Evolutionary conservation across 2,329 filamentous ascomycete genomes (phyloP), one percentile per base, ranked within the genome.

Genomic region (Scorias spongiosa): DNA sequence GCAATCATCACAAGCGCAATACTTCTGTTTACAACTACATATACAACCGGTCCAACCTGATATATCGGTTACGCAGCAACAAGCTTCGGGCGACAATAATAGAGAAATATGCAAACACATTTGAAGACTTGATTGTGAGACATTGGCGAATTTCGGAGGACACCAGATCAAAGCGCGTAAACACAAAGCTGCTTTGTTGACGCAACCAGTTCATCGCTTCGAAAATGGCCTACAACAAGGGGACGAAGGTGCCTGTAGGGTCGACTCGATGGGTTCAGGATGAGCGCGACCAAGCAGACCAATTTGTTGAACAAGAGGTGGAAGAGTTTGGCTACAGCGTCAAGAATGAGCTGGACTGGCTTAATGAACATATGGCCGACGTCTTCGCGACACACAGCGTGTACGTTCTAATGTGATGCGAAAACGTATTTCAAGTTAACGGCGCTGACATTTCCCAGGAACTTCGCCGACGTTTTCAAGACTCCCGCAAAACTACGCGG

Each of bases 291-390:
- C 83, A 88, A 56, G 80, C 85, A 11, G 68, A 78, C 44, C 75
- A 84, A 51, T 79, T 95, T 49, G 75, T 83, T 12, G 73, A 81
- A 40, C 76, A 86, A 44, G 91, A 96, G 63, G 75, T 84, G 44
- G 89, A 96, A 53, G 93, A 98, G 66, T 93, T 96, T 58, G 78
- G 84, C 38, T 96, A 84, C 66, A 86, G 87, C 28, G 88, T 85
- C 49, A 78, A 84, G 46, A 93, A 96, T 65, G 91, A 98, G 63
- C 70, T 96, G 57, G 88, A 96, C 61, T 98, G 91, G 91, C 71
- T 98, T 55, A 96, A 98, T 58, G 91, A 96, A 66, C 91, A 98
- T 63, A 95, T 98, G 89, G 78, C 78, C 41, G 86, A 93, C 50
- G 85, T 98, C 57, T 93, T 96, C 61, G 81, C 80, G 56, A 79